Evolutionary conservation across 176 grass and related monocot genomes (phyloP).

Genomic region (Luzula sylvatica): DNA sequence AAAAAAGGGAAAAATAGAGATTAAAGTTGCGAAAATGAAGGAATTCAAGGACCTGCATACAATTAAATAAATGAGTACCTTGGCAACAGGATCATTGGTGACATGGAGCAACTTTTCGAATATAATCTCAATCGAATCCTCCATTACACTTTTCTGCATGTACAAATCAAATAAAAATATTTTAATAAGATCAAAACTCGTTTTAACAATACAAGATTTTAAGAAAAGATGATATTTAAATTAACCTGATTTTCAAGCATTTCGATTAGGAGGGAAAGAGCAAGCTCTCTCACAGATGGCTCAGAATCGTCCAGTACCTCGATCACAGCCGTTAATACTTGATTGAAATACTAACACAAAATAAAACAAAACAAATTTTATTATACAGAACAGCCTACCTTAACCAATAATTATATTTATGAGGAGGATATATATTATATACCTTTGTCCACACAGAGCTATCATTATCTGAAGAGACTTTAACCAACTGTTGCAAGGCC

Average conservation of each 20-base stretch:
- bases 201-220: conserved; percentile 5
- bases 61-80: conserved; percentile 49
- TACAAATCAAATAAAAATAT: conserved; percentile 33
- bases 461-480: conserved; percentile 59
- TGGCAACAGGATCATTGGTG: conserved; percentile 60
- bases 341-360: conserved; percentile 88
- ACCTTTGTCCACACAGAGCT: conserved; percentile 93
- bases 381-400: neutral
- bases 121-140: conserved; percentile 95
- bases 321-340: conserved; percentile 86
- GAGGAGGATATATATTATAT: no score
- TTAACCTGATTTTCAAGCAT: conserved; percentile 95
- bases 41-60: no score
- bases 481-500: conserved; percentile 75
- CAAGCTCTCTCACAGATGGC: conserved; percentile 60
- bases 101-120: conserved; percentile 89
- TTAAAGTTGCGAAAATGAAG: no score
- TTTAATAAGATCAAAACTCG: no score
- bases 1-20: conserved; percentile 25
- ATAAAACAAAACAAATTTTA: conserved; percentile 25
- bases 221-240: conserved; percentile 19
- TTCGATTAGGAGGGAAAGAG: conserved; percentile 68
- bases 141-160: conserved; percentile 73
- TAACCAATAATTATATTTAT: no score
- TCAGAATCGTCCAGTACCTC: conserved; percentile 84